Conservation (phyloP, 1,139 yeast genomes). For the Magnusiomyces fungicola region DNA sequence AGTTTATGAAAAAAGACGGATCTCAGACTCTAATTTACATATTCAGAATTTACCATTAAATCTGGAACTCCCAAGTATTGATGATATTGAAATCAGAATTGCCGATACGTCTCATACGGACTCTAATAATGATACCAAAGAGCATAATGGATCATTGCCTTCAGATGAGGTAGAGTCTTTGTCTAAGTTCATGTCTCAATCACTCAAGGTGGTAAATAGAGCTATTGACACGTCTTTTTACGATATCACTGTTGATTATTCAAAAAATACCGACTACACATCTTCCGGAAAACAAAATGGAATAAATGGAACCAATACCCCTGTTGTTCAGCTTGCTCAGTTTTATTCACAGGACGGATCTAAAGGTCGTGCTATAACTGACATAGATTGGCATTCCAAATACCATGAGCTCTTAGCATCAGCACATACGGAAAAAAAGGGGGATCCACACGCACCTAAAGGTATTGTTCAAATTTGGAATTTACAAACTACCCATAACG, state of each 20-base stretch:
- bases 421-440: constrained; percentile 27
- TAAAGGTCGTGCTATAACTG: constrained; percentile 32
- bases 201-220: constrained; percentile 38
- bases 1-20: not conserved
- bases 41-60: not conserved
- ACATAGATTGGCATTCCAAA: constrained; percentile 39
- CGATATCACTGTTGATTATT: constrained; percentile 33
- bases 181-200: constrained; percentile 32
- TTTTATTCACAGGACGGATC: constrained; percentile 23
- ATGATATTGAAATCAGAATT: not conserved
- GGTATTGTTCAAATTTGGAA: constrained; percentile 38
- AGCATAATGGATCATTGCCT: not conserved
- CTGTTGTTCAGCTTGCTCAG: constrained; percentile 21
- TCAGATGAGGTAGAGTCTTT: constrained; percentile 10
- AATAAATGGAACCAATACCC: not conserved
- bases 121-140: not conserved
- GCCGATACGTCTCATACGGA: not conserved
- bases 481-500: constrained; percentile 31
- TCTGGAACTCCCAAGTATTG: not conserved
- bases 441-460: constrained; percentile 25
- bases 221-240: constrained; percentile 33
- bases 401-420: constrained; percentile 40
- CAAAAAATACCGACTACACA: constrained; percentile 9
- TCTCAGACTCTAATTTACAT: no score
- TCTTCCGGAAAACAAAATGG: constrained; percentile 6